Base-by-base conservation (phyloP, 179 eudicot genomes). In the Corrigiola litoralis region DNA sequence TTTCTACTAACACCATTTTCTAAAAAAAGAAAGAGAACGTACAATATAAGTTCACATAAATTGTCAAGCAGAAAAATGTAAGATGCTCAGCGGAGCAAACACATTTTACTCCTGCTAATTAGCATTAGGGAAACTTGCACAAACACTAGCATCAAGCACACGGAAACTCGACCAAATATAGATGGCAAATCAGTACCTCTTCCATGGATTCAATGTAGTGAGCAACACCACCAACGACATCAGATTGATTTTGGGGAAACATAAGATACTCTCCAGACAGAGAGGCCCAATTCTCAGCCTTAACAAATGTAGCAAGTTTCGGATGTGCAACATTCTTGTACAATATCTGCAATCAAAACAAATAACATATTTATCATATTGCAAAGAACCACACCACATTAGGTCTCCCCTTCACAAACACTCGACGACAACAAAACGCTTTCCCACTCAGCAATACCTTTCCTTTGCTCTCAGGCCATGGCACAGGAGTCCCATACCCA, bases 271-370 rank as follows among this genome's bases (percentile, higher is more conserved):
- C 91, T 63, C 86, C 92, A 40, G 88, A 81, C 67, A 80, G 79
- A 42, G 73, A 74, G 37, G 84, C 47, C 99, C 99, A 94, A 40
- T 61, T 72, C 10, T 78, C 82, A 14, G 75, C 65, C 85, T 85
- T 94, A 47, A 88, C 51, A 72, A 77, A 90, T 6, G 89, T 87
- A 72, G 81, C 81, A 58, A 90, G 77, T 70, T 94, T 94, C 5
- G 95, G 97, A 77, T 94, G 97, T 57, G 82, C 97, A 58, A 90
- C 97, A 77, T 94, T 94, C 77, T 86, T 88, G 70, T 81, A 79
- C 74, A 82, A 65, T 77, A 94, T 79, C 99, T 94, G 87, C 63
- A 70, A 74, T 53, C 49, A 63, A 72, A 66, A 38, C 29, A 3
- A 17, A 56, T 0, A 29, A 9, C 42, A 56, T 51, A 65, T 46